Base-by-base conservation (phyloP, 75 land plant genomes). In the Pinus albicaulis region DNA sequence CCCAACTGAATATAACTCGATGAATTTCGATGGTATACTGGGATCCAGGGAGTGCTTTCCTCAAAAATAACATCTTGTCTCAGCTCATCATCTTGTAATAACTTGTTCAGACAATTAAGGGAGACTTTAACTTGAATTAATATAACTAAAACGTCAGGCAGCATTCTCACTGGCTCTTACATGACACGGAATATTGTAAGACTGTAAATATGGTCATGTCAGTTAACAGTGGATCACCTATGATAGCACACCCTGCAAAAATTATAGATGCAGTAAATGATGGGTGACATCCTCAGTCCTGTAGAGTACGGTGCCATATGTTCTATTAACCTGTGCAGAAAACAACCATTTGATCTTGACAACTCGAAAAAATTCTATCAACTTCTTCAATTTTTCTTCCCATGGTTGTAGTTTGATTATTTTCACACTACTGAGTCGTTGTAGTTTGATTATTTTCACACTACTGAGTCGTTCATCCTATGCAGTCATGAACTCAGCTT, bases 141-240 rank as follows among this genome's bases (percentile, higher is more conserved):
- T 34, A 64, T 78, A 24, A 82, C 73, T 5, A 89, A 84, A 36
- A 91, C 71, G 58, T 95, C 98, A 17, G 98, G 95, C 15, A 95
- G 82, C 78, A 61, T 81, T 59, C 82, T 85, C 34, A 95, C 90
- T 3, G 98, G 95, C 5, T 93, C 92, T 62, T 91, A 91, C 7
- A 95, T 73, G 84, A 92, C 84, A 23, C 84, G 34, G 73, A 92
- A 91, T 0, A 93, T 95, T 17, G 98, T 93, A 65, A 95, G 62
- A 96, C 93, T 34, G 98, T 89, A 36, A 95, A 71, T 4, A 95
- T 87, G 69, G 80, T 80, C 16, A 93, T 96, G 23, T 92, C 82
- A 20, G 90, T 91, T 7, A 95, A 92, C 56, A 31, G 31, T 2
- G 80, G 88, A 34, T 87, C 81, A 4, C 90, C 98, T 80, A 95